Percentiles rank a stretch among this genome's conserved stretches.
phyloP scores from a whole-genome alignment of 176 grass and related monocot species.

The Oryza meridionalis region DNA sequence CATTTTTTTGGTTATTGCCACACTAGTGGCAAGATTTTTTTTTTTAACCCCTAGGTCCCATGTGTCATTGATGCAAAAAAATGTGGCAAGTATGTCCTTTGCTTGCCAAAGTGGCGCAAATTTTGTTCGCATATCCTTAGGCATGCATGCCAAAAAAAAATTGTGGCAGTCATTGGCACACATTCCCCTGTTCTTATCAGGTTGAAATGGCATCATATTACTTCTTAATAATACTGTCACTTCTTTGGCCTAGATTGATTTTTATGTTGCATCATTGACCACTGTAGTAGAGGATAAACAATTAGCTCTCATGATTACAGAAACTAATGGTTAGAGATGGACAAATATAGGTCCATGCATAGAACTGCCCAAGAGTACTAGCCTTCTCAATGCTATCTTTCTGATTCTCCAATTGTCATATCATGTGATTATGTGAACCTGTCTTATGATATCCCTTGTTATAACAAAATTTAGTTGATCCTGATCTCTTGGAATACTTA shows the following conservation, averaged over 20 bases:
- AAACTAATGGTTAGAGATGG: background rate
- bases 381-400: background rate
- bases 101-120: no score
- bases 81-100: no score
- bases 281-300: background rate
- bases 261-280: background rate
- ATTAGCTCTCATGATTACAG: background rate
- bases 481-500: background rate
- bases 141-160: no score
- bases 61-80: no score
- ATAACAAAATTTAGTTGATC: background rate
- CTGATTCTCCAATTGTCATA: slow-evolving; percentile 11
- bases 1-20: no score
- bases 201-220: background rate
- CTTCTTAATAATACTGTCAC: background rate
- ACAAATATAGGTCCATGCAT: background rate
- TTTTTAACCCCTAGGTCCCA: no score
- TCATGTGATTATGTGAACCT: background rate
- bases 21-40: no score
- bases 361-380: background rate
- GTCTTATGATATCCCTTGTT: background rate
- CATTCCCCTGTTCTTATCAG: no score
- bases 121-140: no score
- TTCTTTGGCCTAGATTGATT: background rate
- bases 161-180: no score